phyloP scores from a whole-genome alignment of 495 filamentous ascomycete species.

The Penicillium maclennaniae region DNA sequence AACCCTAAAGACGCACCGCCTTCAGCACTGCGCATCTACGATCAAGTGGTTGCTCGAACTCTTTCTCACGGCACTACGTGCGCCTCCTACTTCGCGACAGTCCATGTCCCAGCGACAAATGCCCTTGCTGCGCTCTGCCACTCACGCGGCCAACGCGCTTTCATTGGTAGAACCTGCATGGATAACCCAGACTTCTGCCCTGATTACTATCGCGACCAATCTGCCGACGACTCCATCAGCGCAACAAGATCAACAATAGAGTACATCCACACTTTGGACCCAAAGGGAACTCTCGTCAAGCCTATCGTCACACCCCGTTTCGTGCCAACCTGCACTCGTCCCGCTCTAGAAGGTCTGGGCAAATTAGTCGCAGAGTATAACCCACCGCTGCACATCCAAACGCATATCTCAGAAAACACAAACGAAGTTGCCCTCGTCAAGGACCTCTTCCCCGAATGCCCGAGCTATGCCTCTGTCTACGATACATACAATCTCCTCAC shows the following conservation, averaged over 20 bases:
- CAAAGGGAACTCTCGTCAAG: slow-evolving; percentile 52
- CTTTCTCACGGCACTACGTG: slow-evolving; percentile 87
- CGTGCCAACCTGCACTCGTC: slow-evolving; percentile 66
- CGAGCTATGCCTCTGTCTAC: slow-evolving; percentile 74
- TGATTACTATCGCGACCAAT: slow-evolving; percentile 68
- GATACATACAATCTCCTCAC: slow-evolving; percentile 66
- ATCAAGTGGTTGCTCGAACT: slow-evolving; percentile 68
- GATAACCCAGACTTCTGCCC: slow-evolving; percentile 62
- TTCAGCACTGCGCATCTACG: slow-evolving; percentile 60
- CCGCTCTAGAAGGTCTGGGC: slow-evolving; percentile 60
- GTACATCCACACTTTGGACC: slow-evolving; percentile 66
- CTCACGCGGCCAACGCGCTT: slow-evolving; percentile 73
- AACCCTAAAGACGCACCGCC: slow-evolving; percentile 26
- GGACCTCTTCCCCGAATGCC: slow-evolving; percentile 61
- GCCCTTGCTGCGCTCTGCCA: slow-evolving; percentile 80
- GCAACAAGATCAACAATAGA: slow-evolving; percentile 60
- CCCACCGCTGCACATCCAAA: slow-evolving; percentile 68
- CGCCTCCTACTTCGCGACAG: slow-evolving; percentile 88
- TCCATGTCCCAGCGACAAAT: slow-evolving; percentile 77
- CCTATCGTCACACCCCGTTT: slow-evolving; percentile 92
- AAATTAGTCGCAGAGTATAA: slow-evolving; percentile 53
- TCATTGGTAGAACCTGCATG: slow-evolving; percentile 92
- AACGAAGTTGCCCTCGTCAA: slow-evolving; percentile 67
- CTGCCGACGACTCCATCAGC: slow-evolving; percentile 49
- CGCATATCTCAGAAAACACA: slow-evolving; percentile 85